These are phyloP conservation scores for Dichotomopilus funicola DNA, from an alignment of 2,329 filamentous ascomycete species.

Conservation along the genomic window DNA sequence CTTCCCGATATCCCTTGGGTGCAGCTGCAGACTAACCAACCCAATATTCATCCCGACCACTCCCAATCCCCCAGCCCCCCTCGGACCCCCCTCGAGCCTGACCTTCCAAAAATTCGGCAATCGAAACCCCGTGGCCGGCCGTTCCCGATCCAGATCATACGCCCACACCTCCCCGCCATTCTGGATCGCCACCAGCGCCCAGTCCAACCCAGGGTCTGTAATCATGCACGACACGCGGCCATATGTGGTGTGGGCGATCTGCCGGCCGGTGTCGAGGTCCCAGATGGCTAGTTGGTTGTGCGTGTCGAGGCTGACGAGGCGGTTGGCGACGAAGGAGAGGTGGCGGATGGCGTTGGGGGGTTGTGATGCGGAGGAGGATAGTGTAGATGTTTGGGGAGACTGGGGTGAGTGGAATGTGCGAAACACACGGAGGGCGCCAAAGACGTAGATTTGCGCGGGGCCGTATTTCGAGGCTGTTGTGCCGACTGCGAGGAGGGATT, in stretches of 20 bases:
- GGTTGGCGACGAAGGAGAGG: conserved; percentile 79
- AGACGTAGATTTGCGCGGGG: conserved; percentile 79
- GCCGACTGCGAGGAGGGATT: conserved; percentile 86
- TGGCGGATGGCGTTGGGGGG: conserved; percentile 59
- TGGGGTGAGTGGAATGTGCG: conserved; percentile 42
- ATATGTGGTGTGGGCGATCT: conserved; percentile 64
- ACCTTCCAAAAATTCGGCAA: conserved; percentile 84
- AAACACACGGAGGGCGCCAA: conserved; percentile 79
- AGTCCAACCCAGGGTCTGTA: conserved; percentile 87
- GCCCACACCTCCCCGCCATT: conserved; percentile 82
- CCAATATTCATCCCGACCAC: background rate
- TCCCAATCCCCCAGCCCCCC: conserved; percentile 36
- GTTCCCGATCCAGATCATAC: conserved; percentile 85
- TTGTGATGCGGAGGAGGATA: background rate
- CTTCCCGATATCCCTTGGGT: conserved; percentile 87
- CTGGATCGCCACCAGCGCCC: conserved; percentile 77
- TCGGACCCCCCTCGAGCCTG: conserved; percentile 44
- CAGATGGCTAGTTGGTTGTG: conserved; percentile 82
- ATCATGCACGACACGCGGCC: conserved; percentile 69
- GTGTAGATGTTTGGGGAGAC: conserved; percentile 59
- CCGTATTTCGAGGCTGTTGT: conserved; percentile 84
- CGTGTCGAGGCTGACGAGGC: conserved; percentile 75
- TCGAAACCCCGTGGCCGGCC: conserved; percentile 61
- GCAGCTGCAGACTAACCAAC: conserved; percentile 67
- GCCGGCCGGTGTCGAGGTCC: conserved; percentile 64